These are phyloP conservation scores for Aspergillus indologenus DNA, from an alignment of 495 filamentous ascomycete genomes.

Conservation along the genomic window DNA sequence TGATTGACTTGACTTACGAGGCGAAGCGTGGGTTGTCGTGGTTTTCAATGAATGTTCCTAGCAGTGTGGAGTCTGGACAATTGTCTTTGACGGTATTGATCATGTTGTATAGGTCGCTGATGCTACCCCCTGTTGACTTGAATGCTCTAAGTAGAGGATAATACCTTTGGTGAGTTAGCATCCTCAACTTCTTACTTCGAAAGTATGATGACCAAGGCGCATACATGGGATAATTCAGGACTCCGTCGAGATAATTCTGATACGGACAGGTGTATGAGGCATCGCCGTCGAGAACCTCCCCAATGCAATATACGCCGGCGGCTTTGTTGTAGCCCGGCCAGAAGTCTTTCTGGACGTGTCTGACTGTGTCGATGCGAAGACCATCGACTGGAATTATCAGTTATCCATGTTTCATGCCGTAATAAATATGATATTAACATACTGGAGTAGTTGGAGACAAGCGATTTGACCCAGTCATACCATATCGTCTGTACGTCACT, in stretches of 20 bases:
- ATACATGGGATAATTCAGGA: constrained; percentile 63
- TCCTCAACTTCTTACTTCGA: no score
- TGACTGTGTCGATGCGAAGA: constrained; percentile 72
- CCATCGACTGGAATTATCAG: constrained; percentile 56
- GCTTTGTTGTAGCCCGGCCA: constrained; percentile 61
- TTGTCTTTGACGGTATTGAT: constrained; percentile 51
- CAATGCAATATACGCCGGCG: constrained; percentile 67
- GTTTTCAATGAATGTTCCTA: constrained; percentile 77
- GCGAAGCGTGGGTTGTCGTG: constrained; percentile 72
- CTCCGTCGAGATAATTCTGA: constrained; percentile 55
- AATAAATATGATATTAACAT: neutral
- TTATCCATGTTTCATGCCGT: neutral
- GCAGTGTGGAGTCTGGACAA: constrained; percentile 60
- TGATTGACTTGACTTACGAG: constrained; percentile 40
- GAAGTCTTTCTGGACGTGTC: constrained; percentile 69
- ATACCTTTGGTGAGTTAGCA: constrained; percentile 25
- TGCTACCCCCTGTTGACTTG: constrained; percentile 54
- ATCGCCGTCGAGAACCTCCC: constrained; percentile 67
- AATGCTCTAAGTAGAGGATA: constrained; percentile 63
- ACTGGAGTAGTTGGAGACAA: constrained; percentile 66
- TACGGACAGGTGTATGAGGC: constrained; percentile 60
- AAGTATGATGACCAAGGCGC: neutral
- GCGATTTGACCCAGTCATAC: constrained; percentile 60
- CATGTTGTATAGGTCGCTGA: constrained; percentile 57
- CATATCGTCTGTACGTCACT: constrained; percentile 53